phyloP scores from a whole-genome alignment of 495 filamentous ascomycete species.

The Hyaloscypha variabilis region DNA sequence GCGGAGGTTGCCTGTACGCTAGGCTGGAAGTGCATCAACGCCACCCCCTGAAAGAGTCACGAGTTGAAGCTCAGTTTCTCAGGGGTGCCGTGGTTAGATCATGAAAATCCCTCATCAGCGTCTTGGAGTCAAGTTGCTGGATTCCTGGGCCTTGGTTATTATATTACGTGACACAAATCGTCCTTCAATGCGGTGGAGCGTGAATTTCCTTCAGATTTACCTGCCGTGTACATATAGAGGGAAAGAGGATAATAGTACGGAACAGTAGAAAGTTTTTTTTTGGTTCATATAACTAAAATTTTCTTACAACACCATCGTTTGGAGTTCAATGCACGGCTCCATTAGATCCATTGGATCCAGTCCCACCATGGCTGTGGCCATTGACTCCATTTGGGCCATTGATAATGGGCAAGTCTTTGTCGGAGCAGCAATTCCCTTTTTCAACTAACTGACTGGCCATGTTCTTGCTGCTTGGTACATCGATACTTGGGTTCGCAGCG shows the following conservation, averaged over 20 bases:
- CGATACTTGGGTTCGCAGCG: conserved; percentile 69
- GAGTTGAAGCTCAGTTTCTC: not conserved
- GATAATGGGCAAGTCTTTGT: not conserved
- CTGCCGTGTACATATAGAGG: no score
- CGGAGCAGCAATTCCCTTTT: not conserved
- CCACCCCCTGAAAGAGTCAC: not conserved
- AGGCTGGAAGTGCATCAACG: not conserved
- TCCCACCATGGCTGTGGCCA: not conserved
- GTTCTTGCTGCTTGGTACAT: conserved; percentile 67
- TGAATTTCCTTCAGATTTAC: no score
- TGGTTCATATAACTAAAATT: no score
- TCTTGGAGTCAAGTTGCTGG: no score
- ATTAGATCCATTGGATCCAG: not conserved
- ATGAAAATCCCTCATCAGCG: no score
- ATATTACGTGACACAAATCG: no score
- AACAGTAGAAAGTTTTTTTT: no score
- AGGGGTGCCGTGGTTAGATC: no score
- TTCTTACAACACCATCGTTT: not conserved
- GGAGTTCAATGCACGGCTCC: not conserved
- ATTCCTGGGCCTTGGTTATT: no score
- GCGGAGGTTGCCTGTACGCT: not conserved
- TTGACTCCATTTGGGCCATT: not conserved
- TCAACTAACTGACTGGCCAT: conserved; percentile 29
- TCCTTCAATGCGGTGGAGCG: no score
- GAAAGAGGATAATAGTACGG: no score